These are phyloP conservation scores for Stevia rebaudiana DNA, from an alignment of 140 eudicot species.

Conservation along the genomic window DNA sequence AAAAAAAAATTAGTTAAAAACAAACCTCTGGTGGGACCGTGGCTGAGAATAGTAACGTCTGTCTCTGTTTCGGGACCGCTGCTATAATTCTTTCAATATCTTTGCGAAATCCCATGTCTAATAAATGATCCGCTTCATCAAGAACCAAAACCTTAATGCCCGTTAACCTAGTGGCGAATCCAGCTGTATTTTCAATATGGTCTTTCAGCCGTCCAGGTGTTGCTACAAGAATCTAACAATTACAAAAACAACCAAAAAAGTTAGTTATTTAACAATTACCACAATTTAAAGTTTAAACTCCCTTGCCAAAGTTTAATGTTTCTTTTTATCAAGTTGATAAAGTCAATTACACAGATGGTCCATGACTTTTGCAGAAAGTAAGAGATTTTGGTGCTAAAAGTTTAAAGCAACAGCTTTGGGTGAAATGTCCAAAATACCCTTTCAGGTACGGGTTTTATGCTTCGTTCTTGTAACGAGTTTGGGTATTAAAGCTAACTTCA, in stretches of 20 bases:
- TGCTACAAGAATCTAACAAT: conserved; percentile 78
- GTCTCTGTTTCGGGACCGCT: conserved; percentile 92
- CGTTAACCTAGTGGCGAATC: conserved; percentile 85
- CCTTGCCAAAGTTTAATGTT: too few relatives aligned
- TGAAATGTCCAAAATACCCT: too few relatives aligned
- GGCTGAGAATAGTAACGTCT: conserved; percentile 90
- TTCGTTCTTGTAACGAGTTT: too few relatives aligned
- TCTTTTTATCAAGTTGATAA: too few relatives aligned
- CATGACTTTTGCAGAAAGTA: too few relatives aligned
- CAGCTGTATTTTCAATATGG: conserved; percentile 86
- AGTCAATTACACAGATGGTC: too few relatives aligned
- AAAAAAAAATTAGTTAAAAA: conserved; percentile 13
- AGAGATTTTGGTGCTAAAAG: too few relatives aligned
- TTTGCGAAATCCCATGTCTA: conserved; percentile 97
- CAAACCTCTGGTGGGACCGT: conserved; percentile 81
- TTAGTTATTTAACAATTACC: conserved; percentile 7
- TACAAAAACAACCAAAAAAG: neutral
- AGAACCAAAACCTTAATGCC: conserved; percentile 97
- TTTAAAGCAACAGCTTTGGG: too few relatives aligned
- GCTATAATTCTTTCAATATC: conserved; percentile 83
- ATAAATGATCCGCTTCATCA: conserved; percentile 97
- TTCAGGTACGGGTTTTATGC: too few relatives aligned
- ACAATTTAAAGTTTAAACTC: too few relatives aligned
- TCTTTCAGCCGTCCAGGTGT: conserved; percentile 98
- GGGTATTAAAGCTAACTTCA: too few relatives aligned